Conservation (phyloP, 2,329 filamentous ascomycete genomes). For the Monilinia vaccinii-corymbosi region DNA sequence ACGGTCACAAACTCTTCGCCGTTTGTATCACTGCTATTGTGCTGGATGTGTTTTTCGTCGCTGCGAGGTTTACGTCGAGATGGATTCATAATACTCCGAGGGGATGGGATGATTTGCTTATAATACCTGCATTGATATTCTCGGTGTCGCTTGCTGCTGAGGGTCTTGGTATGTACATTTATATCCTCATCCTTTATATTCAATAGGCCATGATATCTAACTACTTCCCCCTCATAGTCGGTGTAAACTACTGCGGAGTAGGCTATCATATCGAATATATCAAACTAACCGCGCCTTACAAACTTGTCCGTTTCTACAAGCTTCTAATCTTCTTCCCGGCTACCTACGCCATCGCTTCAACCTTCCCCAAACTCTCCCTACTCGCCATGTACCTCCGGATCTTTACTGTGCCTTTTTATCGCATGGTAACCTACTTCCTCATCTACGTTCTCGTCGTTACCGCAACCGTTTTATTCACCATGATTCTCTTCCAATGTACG, state of each 20-base stretch:
- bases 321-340: constrained; percentile 5
- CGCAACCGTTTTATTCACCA: constrained; percentile 5
- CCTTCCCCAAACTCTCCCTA: constrained; percentile 15
- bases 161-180: constrained; percentile 3
- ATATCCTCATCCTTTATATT: not conserved
- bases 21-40: not conserved
- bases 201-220: not conserved
- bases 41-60: constrained; percentile 1
- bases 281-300: not conserved
- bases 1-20: constrained; percentile 3
- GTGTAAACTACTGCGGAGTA: constrained; percentile 8
- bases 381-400: constrained; percentile 15
- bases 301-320: not conserved
- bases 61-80: not conserved
- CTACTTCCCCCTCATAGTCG: not conserved
- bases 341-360: constrained; percentile 10
- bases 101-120: constrained; percentile 11
- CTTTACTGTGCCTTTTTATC: constrained; percentile 11
- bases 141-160: constrained; percentile 1
- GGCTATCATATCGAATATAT: constrained; percentile 4
- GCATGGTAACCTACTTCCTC: constrained; percentile 11
- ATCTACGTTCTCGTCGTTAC: constrained; percentile 4
- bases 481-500: constrained; percentile 14
- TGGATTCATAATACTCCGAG: constrained; percentile 3
- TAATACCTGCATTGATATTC: constrained; percentile 6